Percentiles rank a stretch among this genome's conserved stretches.
Evolutionary conservation across 805 yeast species (phyloP).

Genomic region (Myxozyma sirexii): DNA sequence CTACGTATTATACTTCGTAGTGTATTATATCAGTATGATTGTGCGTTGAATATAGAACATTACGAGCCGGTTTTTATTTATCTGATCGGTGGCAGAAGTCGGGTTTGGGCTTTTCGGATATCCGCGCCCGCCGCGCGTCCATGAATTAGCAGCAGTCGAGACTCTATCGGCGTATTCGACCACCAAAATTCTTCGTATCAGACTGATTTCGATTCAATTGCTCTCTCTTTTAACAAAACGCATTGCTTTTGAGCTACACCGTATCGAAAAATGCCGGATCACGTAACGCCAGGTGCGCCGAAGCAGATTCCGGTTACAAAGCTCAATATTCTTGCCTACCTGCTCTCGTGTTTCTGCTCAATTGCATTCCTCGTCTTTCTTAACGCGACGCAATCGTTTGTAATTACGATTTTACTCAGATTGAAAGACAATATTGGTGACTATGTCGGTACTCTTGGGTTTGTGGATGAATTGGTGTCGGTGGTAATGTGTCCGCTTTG

Average conservation of each 20-base stretch:
- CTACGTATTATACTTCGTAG: slow-evolving; percentile 42
- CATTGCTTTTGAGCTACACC: too few species aligned
- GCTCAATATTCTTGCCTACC: slow-evolving; percentile 39
- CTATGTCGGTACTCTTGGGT: slow-evolving; percentile 53
- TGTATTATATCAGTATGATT: neutral
- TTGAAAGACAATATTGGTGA: slow-evolving; percentile 46
- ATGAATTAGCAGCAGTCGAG: too few species aligned
- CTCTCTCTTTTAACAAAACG: too few species aligned
- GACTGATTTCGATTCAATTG: too few species aligned
- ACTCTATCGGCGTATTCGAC: too few species aligned
- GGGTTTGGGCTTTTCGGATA: neutral
- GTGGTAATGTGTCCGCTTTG: slow-evolving; percentile 60
- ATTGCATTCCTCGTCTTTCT: slow-evolving; percentile 50
- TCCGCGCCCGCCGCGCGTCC: neutral
- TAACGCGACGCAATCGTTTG: slow-evolving; percentile 51
- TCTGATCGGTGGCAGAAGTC: neutral
- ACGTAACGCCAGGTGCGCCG: neutral
- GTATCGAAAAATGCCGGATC: neutral
- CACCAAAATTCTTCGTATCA: too few species aligned
- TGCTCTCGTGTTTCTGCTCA: slow-evolving; percentile 46
- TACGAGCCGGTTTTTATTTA: neutral
- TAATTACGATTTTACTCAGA: slow-evolving; percentile 46
- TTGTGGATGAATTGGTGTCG: slow-evolving; percentile 62
- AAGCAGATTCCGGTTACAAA: slow-evolving; percentile 8
- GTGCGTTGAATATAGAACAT: neutral